Percentiles rank a stretch among this genome's conserved stretches.
phyloP scores from a whole-genome alignment of 768 basidiomycete species.

The Sutorius australiensis region DNA sequence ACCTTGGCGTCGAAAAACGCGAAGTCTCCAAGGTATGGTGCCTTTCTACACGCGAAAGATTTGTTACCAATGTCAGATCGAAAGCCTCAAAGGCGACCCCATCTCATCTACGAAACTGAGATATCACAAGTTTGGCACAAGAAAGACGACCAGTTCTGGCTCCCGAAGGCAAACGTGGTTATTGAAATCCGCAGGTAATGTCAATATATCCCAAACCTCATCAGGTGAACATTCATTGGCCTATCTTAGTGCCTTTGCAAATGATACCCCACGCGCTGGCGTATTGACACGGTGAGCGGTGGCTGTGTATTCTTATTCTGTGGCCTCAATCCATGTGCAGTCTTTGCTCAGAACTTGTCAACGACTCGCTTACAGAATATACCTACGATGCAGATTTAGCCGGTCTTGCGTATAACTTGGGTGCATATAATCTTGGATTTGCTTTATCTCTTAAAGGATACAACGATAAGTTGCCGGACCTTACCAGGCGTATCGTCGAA shows the following conservation, averaged over 20 bases:
- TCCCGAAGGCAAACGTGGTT: constrained; percentile 79
- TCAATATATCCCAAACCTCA: background rate
- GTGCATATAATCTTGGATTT: constrained; percentile 60
- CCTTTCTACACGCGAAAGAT: background rate
- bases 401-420: constrained; percentile 72
- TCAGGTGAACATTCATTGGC: background rate
- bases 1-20: constrained; percentile 78
- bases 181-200: constrained; percentile 72
- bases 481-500: constrained; percentile 69
- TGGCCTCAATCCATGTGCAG: constrained; percentile 33
- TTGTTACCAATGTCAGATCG: constrained; percentile 1
- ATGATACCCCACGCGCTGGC: constrained; percentile 60
- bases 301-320: background rate
- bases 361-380: constrained; percentile 86
- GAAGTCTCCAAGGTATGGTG: constrained; percentile 55
- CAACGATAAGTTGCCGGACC: constrained; percentile 82
- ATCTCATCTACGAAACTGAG: constrained; percentile 68
- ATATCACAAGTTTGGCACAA: constrained; percentile 89
- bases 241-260: constrained; percentile 49
- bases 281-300: constrained; percentile 65
- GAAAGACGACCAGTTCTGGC: constrained; percentile 95
- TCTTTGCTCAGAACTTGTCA: constrained; percentile 79
- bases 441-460: constrained; percentile 74
- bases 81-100: constrained; percentile 73
- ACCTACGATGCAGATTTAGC: constrained; percentile 92